Evolutionary conservation across 2,329 filamentous ascomycete species (phyloP), one percentile per base, ranked within the genome.

Genomic region (Lomentospora prolificans): DNA sequence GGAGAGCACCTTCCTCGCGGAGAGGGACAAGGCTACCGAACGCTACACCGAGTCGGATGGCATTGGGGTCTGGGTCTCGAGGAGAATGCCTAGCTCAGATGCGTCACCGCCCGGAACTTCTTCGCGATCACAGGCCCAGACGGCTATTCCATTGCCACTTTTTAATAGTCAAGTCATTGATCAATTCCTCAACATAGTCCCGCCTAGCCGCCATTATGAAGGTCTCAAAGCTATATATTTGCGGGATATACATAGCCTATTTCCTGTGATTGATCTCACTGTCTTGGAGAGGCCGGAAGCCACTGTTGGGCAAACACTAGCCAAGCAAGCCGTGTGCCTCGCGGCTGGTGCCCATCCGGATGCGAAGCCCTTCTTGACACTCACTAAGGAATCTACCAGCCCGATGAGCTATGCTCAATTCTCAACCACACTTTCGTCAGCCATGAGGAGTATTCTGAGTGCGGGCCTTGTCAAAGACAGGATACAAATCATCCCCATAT

Each of bases 401-500:
- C 48, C 17, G 10, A n/a, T 61, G n/a, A 25, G 25, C 7, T 59
- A 61, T 9, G 14, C 57, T 5, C 55, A 59, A 6, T 61, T 60
- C 27, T 53, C 58, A 3, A 50, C 53, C 8, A 57, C 48, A n/a
- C 50, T 61, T 2, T 55, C 57, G 5, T 57, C 55, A 2, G 57
- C 58, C 17, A 60, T 61, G 24, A 57, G 58, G n/a, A 57, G 57
- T 25, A 50, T 50, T 9, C 54, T 61, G 9, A 31, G 39, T 14
- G 51, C 58, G 5, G 57, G 55, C 1, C 14, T 58, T 5, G 25
- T 57, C 9, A 57, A 54, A 7, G 59, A 61, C 25, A 54, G 58
- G 24, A 51, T 61, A 14, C 58, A 57, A 28, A 39, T 57, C 7
- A 68, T 65, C 1, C 57, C 61, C 14, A 58, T 67, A 3, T 72